Percentiles rank a stretch among this genome's conserved stretches.
Conservation (phyloP, 148 eudicot genomes). For the Rhododendron griersonianum region DNA sequence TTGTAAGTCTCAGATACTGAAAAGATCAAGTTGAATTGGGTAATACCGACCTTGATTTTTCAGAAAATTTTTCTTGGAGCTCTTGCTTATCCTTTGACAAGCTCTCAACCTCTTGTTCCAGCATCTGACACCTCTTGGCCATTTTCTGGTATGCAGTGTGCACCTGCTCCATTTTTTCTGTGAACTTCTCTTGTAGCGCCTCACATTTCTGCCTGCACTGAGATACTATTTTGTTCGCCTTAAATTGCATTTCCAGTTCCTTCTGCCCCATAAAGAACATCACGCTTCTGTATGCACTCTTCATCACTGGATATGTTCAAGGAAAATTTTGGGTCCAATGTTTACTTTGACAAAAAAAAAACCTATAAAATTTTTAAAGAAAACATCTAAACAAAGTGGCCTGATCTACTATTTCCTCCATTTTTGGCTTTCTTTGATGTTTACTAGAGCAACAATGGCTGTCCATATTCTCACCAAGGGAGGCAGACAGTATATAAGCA, state of each 20-base stretch:
- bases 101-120: conserved; percentile 80
- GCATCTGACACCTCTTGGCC: conserved; percentile 86
- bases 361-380: too few relatives aligned
- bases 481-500: neutral
- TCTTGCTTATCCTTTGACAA: conserved; percentile 82
- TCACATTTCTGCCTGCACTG: conserved; percentile 88
- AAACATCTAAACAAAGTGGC: neutral
- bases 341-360: too few relatives aligned
- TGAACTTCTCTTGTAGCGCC: conserved; percentile 69
- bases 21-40: neutral
- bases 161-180: conserved; percentile 78
- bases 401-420: neutral
- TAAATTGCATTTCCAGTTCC: conserved; percentile 88
- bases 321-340: conserved; percentile 16
- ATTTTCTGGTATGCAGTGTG: conserved; percentile 87
- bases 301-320: conserved; percentile 68
- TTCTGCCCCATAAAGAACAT: conserved; percentile 83
- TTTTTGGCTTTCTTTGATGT: neutral
- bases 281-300: conserved; percentile 82
- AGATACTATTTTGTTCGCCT: conserved; percentile 72
- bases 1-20: neutral
- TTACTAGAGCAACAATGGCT: neutral
- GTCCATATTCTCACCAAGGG: neutral
- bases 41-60: conserved; percentile 66
- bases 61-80: conserved; percentile 71